Evolutionary conservation across 495 filamentous ascomycete species (phyloP), one percentile per base, ranked within the genome.

Genomic region (Podospora australis): DNA sequence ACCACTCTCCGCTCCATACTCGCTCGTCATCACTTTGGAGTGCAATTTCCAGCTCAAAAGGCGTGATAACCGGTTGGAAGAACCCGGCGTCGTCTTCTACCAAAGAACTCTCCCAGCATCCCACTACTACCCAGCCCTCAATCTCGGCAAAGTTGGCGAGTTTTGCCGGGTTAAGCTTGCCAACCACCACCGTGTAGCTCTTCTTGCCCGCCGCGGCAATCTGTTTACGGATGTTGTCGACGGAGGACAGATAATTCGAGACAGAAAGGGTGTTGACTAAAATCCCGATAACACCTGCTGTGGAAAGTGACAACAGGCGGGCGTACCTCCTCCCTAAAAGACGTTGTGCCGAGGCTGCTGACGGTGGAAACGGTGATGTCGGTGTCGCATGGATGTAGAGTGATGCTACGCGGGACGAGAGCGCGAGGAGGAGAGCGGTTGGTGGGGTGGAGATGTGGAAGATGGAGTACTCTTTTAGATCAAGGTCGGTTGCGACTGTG

Each of bases 71-170:
- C 1, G 88, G 88, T 60, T 78, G 82, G 70, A 78, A 96, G 56
- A 92, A 90, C 0, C 66, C 67, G 9, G 87, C 88, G 53, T 84
- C 83, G 51, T 86, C 86, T 54, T 87, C 87, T 10, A 97, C 79
- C 38, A 97, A 70, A 48, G 84, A 84, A 59, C 91, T 95, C 66
- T 98, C 92, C 92, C 94, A 97, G 68, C 92, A 98, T 8, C 94
- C 94, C 34, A 98, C 85, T 1, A 96, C 90, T 0, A 97, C 90
- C 92, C 92, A 98, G 11, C 86, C 94, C 16, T 87, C 90, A 9
- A 98, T 78, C 66, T 98, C 92, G 44, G 82, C 78, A 65, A 98
- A 98, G 66, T 98, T 98, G 19, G 92, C 94, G 4, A 98, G 72
- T 65, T 98, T 98, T 47, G 90, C 90, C 1, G 90, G 86, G 59